phyloP scores from a whole-genome alignment of 495 filamentous ascomycete genomes.

The Aspergillus cristatus region DNA sequence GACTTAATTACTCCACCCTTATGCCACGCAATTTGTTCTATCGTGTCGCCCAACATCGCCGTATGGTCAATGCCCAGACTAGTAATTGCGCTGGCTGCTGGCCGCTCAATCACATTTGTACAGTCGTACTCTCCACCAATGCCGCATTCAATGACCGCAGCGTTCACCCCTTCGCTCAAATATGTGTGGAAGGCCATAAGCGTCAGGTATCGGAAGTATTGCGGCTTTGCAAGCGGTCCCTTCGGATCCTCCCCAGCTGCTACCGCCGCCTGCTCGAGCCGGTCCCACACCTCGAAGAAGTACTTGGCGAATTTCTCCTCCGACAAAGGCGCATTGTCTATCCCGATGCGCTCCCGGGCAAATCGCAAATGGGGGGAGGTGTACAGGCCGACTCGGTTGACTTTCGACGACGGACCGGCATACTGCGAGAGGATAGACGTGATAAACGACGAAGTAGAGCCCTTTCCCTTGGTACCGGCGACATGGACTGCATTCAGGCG shows the following conservation, averaged over 20 bases:
- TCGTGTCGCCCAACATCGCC: constrained; percentile 66
- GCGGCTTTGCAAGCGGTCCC: constrained; percentile 52
- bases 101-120: constrained; percentile 77
- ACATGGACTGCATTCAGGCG: constrained; percentile 72
- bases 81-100: constrained; percentile 66
- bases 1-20: constrained; percentile 88
- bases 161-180: constrained; percentile 67
- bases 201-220: constrained; percentile 85
- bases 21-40: constrained; percentile 94
- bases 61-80: constrained; percentile 89
- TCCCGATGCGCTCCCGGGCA: constrained; percentile 81
- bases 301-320: constrained; percentile 69
- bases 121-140: constrained; percentile 90
- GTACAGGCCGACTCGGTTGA: constrained; percentile 67
- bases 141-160: constrained; percentile 84
- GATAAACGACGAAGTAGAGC: constrained; percentile 44
- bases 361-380: constrained; percentile 84
- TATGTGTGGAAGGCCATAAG: constrained; percentile 87
- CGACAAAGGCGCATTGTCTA: constrained; percentile 66
- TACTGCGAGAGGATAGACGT: constrained; percentile 55
- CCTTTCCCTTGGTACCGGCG: constrained; percentile 91
- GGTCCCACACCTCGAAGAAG: constrained; percentile 88
- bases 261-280: constrained; percentile 47
- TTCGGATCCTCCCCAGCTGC: constrained; percentile 38
- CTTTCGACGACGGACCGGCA: constrained; percentile 18